These are phyloP conservation scores for Cyclaneusma minus DNA, from an alignment of 2,329 filamentous ascomycete species.

Conservation along the genomic window DNA sequence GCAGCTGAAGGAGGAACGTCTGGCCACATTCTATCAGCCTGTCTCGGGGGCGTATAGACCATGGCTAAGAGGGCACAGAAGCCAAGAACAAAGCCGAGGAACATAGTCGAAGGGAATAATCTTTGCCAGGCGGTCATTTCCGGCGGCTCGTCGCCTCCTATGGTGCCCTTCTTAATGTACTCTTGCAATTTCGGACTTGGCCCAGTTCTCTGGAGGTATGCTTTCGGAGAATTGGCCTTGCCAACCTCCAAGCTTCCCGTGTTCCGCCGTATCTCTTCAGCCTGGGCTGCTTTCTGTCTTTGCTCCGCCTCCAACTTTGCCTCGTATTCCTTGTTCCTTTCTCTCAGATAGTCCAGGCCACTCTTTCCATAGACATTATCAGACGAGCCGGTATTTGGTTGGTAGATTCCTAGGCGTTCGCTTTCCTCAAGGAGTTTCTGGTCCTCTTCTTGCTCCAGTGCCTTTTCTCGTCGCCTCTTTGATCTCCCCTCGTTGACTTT, in stretches of 20 bases:
- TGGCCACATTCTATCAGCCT: conserved; percentile 36
- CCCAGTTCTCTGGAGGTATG: conserved; percentile 9
- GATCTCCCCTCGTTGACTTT: conserved; percentile 45
- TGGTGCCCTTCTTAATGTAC: conserved; percentile 28
- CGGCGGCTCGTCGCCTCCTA: conserved; percentile 33
- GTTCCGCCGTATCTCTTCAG: conserved; percentile 18
- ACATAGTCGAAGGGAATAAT: conserved; percentile 35
- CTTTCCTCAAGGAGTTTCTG: conserved; percentile 15
- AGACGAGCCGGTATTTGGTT: conserved; percentile 11
- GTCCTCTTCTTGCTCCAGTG: conserved; percentile 49
- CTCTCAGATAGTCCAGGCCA: conserved; percentile 39
- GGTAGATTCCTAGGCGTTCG: conserved; percentile 14
- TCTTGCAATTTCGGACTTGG: conserved; percentile 14
- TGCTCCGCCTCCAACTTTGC: conserved; percentile 26
- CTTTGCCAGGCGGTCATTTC: conserved; percentile 36
- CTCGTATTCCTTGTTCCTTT: conserved; percentile 28
- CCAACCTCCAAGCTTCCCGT: conserved; percentile 15
- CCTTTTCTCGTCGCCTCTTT: conserved; percentile 41
- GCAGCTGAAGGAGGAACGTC: conserved; percentile 45
- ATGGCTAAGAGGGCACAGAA: conserved; percentile 27
- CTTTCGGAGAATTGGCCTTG: no score
- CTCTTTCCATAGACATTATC: conserved; percentile 40
- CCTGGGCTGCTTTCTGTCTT: conserved; percentile 22
- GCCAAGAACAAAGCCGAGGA: conserved; percentile 29
- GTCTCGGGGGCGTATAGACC: conserved; percentile 35